These are phyloP conservation scores for Mucor plumbeus DNA, from an alignment of 371 early-diverging fungal species.

Conservation along the genomic window DNA sequence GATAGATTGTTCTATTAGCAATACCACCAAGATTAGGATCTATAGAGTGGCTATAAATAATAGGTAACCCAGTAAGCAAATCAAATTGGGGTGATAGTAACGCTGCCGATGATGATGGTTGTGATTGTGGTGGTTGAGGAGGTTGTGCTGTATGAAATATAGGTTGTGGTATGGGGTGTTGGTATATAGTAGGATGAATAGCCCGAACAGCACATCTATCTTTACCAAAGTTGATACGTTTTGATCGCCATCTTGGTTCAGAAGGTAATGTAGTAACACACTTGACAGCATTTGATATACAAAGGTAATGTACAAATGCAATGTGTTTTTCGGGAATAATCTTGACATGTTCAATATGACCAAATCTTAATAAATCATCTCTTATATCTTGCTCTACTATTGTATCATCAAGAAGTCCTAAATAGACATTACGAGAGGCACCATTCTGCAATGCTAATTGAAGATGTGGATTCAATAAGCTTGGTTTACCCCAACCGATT, in stretches of 20 bases:
- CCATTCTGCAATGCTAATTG: conserved; percentile 67
- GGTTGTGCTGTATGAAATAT: neutral
- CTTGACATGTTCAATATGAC: conserved; percentile 75
- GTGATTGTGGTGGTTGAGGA: neutral
- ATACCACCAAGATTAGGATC: conserved; percentile 39
- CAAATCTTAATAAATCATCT: conserved; percentile 67
- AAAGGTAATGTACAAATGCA: conserved; percentile 84
- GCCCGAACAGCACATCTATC: conserved; percentile 10
- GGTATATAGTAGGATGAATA: neutral
- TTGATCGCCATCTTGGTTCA: conserved; percentile 58
- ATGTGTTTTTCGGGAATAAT: conserved; percentile 73
- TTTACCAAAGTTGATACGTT: conserved; percentile 67
- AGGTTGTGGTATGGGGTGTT: conserved; percentile 6
- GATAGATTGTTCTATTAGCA: conserved; percentile 74
- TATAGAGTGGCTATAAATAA: conserved; percentile 16
- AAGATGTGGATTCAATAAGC: conserved; percentile 54
- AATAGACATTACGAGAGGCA: conserved; percentile 79
- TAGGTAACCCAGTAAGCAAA: neutral
- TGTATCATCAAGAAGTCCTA: conserved; percentile 70
- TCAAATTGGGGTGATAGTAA: neutral
- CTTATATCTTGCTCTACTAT: conserved; percentile 58
- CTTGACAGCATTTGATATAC: conserved; percentile 71
- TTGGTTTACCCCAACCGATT: conserved; percentile 83
- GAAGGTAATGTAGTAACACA: conserved; percentile 65
- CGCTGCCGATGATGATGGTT: neutral